Conservation (phyloP, 805 yeast species). For the Debaryomyces hansenii region DNA sequence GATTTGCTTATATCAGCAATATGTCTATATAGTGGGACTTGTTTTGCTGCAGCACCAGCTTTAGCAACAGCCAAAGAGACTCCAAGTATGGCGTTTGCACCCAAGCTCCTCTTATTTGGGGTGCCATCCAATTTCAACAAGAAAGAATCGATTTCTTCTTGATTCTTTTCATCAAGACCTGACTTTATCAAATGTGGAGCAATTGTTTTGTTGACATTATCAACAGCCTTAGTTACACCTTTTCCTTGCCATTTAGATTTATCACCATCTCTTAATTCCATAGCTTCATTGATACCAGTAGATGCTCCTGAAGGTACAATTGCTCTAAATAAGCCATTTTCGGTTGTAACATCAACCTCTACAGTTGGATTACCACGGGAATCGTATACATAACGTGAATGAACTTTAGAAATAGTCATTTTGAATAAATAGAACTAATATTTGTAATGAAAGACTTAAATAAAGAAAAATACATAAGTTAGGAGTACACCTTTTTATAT, state of each 20-base stretch:
- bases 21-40: slow-evolving; percentile 91
- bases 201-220: slow-evolving; percentile 90
- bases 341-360: slow-evolving; percentile 95
- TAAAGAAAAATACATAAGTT: too few species aligned
- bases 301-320: slow-evolving; percentile 99
- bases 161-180: slow-evolving; percentile 81
- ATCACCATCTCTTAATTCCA: slow-evolving; percentile 98
- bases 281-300: slow-evolving; percentile 98
- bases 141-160: slow-evolving; percentile 84
- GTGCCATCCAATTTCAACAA: slow-evolving; percentile 90
- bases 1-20: slow-evolving; percentile 74
- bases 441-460: too few species aligned
- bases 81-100: slow-evolving; percentile 98
- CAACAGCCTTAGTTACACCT: slow-evolving; percentile 97
- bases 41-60: slow-evolving; percentile 97
- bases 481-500: neutral
- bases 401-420: slow-evolving; percentile 86
- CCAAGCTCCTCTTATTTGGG: slow-evolving; percentile 93
- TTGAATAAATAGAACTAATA: slow-evolving; percentile 7
- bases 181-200: slow-evolving; percentile 91
- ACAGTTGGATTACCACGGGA: slow-evolving; percentile 99
- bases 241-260: slow-evolving; percentile 97
- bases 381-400: slow-evolving; percentile 97
- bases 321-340: slow-evolving; percentile 90
- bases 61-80: slow-evolving; percentile 96